These are phyloP conservation scores for Neoboletus subvelutipes DNA, from an alignment of 768 basidiomycete genomes.

Conservation along the genomic window DNA sequence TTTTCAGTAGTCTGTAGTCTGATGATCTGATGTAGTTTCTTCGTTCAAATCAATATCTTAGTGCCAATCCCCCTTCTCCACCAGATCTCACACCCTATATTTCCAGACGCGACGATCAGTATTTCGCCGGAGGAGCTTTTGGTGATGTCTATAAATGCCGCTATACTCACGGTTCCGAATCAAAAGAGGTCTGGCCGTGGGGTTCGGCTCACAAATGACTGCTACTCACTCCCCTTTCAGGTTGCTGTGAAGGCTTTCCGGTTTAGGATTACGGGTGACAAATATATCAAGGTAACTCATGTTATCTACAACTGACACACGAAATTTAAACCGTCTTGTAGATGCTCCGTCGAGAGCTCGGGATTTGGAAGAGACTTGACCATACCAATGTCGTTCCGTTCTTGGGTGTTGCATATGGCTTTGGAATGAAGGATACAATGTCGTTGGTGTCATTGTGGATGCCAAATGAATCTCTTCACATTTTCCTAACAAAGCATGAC, in stretches of 20 bases:
- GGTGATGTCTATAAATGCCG: background rate
- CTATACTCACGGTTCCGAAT: background rate
- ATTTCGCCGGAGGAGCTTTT: background rate
- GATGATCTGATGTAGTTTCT: background rate
- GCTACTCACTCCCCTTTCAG: background rate
- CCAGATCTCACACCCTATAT: background rate
- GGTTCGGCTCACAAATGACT: background rate
- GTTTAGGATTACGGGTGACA: background rate
- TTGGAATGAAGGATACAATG: background rate
- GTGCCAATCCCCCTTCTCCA: background rate
- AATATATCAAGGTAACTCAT: background rate
- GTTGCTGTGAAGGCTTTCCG: background rate
- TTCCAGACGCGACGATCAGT: background rate
- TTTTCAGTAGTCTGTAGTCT: background rate
- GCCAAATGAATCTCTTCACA: background rate
- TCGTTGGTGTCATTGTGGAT: background rate
- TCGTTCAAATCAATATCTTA: background rate
- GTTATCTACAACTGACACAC: background rate
- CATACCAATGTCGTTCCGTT: conserved; percentile 11
- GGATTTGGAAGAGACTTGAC: conserved; percentile 9
- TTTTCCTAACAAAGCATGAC: background rate
- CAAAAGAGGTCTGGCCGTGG: background rate
- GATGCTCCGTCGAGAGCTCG: background rate
- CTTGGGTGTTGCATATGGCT: conserved; percentile 2
- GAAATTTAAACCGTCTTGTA: background rate